These are phyloP conservation scores for Rhodosorus marinus DNA, from an alignment of 23 red algal genomes.

Conservation along the genomic window DNA sequence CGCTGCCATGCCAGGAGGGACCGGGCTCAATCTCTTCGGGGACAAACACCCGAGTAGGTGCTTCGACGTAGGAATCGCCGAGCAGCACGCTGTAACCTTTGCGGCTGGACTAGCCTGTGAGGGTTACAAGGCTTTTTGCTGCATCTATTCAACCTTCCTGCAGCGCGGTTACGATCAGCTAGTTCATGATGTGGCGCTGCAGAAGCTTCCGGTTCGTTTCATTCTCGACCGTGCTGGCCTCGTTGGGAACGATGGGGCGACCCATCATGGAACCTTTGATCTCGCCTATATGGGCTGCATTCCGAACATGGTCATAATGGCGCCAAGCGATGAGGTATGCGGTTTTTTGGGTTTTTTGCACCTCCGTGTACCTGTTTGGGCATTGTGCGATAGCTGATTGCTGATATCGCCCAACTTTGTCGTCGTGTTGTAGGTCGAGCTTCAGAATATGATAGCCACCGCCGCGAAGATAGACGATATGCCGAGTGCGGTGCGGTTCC, in stretches of 20 bases:
- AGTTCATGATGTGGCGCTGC: conserved; percentile 77
- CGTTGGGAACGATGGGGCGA: conserved; percentile 88
- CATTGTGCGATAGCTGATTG: too few relatives aligned
- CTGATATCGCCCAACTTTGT: too few relatives aligned
- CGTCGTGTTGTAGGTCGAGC: too few relatives aligned
- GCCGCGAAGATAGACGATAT: conserved; percentile 46
- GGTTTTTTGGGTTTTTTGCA: too few relatives aligned
- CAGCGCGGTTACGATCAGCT: conserved; percentile 94
- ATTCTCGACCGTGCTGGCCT: conserved; percentile 91
- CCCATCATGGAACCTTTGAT: conserved; percentile 87
- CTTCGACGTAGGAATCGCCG: conserved; percentile 94
- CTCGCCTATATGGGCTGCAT: conserved; percentile 90
- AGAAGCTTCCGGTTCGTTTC: conserved; percentile 80
- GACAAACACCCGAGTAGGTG: conserved; percentile 69
- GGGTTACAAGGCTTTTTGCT: conserved; percentile 92
- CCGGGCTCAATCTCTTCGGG: conserved; percentile 77
- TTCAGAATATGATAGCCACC: conserved; percentile 93
- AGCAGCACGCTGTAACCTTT: conserved; percentile 95
- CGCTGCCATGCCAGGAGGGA: conserved; percentile 96
- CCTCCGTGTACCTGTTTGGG: too few relatives aligned
- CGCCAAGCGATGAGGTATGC: conserved; percentile 73
- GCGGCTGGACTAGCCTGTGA: conserved; percentile 76
- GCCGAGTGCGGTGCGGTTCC: conserved; percentile 72
- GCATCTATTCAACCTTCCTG: conserved; percentile 95
- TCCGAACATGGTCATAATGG: conserved; percentile 97